These are phyloP conservation scores for Carallia brachiata DNA, from an alignment of 345 rosid genomes.

Conservation along the genomic window DNA sequence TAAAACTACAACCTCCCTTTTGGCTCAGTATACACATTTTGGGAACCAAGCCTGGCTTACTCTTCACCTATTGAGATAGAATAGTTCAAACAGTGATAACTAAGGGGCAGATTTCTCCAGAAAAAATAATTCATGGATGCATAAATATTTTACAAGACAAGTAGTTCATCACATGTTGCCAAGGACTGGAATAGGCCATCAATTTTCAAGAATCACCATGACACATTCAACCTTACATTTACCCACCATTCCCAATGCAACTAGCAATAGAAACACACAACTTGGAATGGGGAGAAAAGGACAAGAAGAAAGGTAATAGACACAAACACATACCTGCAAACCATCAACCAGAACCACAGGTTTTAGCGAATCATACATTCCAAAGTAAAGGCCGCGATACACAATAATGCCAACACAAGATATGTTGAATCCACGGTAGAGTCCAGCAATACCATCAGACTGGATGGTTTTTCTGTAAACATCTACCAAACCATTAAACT, in stretches of 20 bases:
- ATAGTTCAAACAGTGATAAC: no score
- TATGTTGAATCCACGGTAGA: slow-evolving; percentile 34
- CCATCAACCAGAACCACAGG: slow-evolving; percentile 25
- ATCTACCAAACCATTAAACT: slow-evolving; percentile 32
- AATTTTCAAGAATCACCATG: no score
- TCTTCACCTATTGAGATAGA: neutral
- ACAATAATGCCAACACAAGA: slow-evolving; percentile 35
- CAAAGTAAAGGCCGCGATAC: slow-evolving; percentile 34
- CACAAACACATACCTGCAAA: slow-evolving; percentile 22
- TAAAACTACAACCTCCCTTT: neutral
- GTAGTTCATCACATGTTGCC: no score
- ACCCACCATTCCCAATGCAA: neutral
- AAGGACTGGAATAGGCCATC: no score
- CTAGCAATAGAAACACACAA: neutral
- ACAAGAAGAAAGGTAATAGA: neutral
- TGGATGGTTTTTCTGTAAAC: slow-evolving; percentile 27
- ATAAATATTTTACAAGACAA: no score
- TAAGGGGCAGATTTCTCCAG: no score
- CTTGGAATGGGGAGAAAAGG: no score
- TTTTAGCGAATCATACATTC: slow-evolving; percentile 33
- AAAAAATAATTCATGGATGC: no score
- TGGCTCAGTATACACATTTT: neutral
- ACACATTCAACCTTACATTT: no score
- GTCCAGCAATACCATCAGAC: slow-evolving; percentile 33
- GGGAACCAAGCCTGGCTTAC: neutral